Evolutionary conservation across 805 yeast genomes (phyloP).

Genomic region (Sugiyamaella chiloensis): DNA sequence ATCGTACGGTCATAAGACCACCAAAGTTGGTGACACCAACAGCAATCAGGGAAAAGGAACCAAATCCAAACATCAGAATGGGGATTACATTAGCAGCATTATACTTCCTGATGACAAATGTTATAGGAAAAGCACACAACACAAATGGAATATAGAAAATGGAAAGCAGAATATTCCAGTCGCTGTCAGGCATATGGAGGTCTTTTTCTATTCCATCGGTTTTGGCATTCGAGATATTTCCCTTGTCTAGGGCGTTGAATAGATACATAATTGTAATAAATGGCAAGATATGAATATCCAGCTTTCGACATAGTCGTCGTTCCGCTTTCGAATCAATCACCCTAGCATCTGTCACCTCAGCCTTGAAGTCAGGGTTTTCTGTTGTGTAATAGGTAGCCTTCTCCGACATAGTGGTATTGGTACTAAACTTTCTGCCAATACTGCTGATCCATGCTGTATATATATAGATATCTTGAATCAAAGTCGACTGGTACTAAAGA

Average conservation of each 20-base stretch:
- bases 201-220: conserved; percentile 45
- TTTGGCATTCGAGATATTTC: conserved; percentile 50
- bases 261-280: conserved; percentile 45
- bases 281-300: conserved; percentile 45
- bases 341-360: conserved; percentile 15
- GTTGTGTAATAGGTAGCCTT: background rate
- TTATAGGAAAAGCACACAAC: conserved; percentile 43
- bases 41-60: conserved; percentile 39
- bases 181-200: conserved; percentile 39
- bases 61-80: conserved; percentile 44
- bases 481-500: no score
- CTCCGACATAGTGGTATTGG: background rate
- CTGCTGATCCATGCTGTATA: no score
- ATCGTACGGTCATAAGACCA: conserved; percentile 44
- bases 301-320: conserved; percentile 34
- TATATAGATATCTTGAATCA: no score
- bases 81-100: conserved; percentile 47
- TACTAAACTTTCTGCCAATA: no score
- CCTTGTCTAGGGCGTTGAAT: conserved; percentile 48
- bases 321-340: conserved; percentile 26
- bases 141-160: conserved; percentile 47
- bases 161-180: conserved; percentile 47
- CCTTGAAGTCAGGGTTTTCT: background rate
- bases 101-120: conserved; percentile 38
- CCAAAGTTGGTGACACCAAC: conserved; percentile 43